Evolutionary conservation across 768 basidiomycete species (phyloP).

Genomic region (Phanerodontia chrysosporium): DNA sequence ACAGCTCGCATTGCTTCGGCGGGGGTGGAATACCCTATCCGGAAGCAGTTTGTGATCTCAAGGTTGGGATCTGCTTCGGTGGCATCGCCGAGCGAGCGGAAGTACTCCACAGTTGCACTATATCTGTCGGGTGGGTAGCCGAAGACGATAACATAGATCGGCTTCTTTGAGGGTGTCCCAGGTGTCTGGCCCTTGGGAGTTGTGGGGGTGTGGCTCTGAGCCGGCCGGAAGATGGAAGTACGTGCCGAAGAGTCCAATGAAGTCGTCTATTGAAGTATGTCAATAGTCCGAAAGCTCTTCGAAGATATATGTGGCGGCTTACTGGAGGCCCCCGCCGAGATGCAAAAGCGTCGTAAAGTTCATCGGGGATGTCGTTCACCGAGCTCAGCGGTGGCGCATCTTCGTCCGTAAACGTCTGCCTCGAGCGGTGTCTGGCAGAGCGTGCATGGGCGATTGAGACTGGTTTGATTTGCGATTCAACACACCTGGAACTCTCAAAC

Average conservation of each 20-base stretch:
- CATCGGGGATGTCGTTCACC: constrained; percentile 69
- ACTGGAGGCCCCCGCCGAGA: constrained; percentile 17
- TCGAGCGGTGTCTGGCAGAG: constrained; percentile 38
- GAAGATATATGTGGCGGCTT: constrained; percentile 2
- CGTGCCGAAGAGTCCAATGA: constrained; percentile 39
- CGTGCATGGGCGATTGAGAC: constrained; percentile 9
- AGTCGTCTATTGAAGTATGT: constrained; percentile 29
- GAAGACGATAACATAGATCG: constrained; percentile 72
- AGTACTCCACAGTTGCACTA: constrained; percentile 66
- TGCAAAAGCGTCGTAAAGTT: constrained; percentile 40
- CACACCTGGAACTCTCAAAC: constrained; percentile 70
- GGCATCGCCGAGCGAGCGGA: constrained; percentile 66
- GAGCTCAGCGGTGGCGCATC: constrained; percentile 79
- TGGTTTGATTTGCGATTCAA: not conserved
- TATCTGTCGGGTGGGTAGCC: constrained; percentile 86
- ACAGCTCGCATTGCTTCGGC: constrained; percentile 77
- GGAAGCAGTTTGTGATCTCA: constrained; percentile 78
- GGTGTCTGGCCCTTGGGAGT: constrained; percentile 18
- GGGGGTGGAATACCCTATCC: constrained; percentile 66
- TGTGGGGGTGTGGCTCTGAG: constrained; percentile 15
- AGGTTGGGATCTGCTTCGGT: constrained; percentile 64
- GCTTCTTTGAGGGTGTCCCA: constrained; percentile 25
- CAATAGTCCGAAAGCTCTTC: not conserved
- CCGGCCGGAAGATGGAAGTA: constrained; percentile 21
- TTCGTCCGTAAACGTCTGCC: constrained; percentile 64